Conservation (phyloP, 495 filamentous ascomycete genomes). For the Neurospora sublineolata region DNA sequence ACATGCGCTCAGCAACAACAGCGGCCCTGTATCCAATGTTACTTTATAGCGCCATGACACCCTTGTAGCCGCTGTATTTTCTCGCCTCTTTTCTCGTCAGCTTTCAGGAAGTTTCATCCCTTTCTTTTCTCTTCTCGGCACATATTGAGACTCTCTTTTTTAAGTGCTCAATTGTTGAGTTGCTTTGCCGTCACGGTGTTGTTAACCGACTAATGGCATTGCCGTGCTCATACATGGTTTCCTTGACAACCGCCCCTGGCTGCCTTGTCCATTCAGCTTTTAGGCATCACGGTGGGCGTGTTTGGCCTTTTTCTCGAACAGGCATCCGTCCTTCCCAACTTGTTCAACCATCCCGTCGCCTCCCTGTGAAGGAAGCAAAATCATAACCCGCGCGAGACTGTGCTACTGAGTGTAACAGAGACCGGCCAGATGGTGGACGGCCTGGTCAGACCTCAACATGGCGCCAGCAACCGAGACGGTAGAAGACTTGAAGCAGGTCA, state of each 20-base stretch:
- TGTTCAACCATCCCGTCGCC: neutral
- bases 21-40: neutral
- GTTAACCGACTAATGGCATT: neutral
- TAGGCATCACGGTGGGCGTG: neutral
- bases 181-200: neutral
- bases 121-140: neutral
- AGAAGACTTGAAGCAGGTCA: slow-evolving; percentile 15
- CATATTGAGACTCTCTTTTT: no score
- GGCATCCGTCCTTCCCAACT: neutral
- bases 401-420: neutral
- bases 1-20: neutral
- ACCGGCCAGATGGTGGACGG: neutral
- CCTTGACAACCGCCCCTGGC: neutral
- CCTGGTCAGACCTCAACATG: neutral
- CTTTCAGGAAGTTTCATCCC: neutral
- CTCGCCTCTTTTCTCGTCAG: neutral
- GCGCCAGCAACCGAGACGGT: neutral
- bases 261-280: neutral
- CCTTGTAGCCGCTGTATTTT: neutral
- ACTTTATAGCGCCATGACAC: neutral
- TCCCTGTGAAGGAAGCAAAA: neutral
- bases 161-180: neutral
- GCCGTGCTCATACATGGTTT: neutral
- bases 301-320: neutral
- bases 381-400: neutral